phyloP scores from a whole-genome alignment of 2,329 filamentous ascomycete genomes.

The Cyclaneusma minus region DNA sequence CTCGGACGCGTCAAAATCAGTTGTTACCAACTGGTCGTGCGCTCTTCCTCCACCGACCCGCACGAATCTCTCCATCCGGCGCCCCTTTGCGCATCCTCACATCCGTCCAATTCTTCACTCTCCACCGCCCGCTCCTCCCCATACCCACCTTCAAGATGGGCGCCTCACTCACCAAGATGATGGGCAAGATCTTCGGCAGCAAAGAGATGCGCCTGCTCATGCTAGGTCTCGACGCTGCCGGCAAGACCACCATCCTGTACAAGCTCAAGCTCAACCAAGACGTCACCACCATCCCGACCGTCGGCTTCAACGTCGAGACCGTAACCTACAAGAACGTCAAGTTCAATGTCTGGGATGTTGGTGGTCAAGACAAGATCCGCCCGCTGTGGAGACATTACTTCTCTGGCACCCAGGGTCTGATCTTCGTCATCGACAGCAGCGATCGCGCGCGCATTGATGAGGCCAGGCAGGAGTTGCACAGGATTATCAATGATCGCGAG shows the following conservation, averaged over 20 bases:
- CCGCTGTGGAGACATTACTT: constrained; percentile 98
- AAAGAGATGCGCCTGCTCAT: constrained; percentile 99
- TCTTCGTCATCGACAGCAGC: constrained; percentile 96
- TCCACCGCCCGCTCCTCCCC: neutral
- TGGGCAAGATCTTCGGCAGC: constrained; percentile 97
- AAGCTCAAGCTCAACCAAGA: constrained; percentile 98
- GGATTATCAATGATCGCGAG: constrained; percentile 95
- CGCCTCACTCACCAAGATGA: constrained; percentile 84
- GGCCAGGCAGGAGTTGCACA: constrained; percentile 82
- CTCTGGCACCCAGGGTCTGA: constrained; percentile 83
- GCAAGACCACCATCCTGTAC: constrained; percentile 98
- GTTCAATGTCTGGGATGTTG: constrained; percentile 98
- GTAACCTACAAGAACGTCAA: constrained; percentile 99
- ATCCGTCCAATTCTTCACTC: too few relatives aligned
- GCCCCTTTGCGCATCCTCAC: too few relatives aligned
- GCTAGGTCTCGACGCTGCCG: constrained; percentile 92
- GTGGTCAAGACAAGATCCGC: constrained; percentile 96
- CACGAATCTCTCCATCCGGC: too few relatives aligned
- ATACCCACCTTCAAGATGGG: constrained; percentile 50
- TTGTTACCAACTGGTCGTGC: too few relatives aligned
- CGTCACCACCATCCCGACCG: constrained; percentile 94
- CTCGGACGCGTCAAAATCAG: too few relatives aligned
- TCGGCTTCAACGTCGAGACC: constrained; percentile 98
- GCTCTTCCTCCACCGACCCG: too few relatives aligned
- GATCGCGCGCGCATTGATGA: constrained; percentile 86